Base-by-base conservation (phyloP, 805 yeast species). In the Saitoella complicata region DNA sequence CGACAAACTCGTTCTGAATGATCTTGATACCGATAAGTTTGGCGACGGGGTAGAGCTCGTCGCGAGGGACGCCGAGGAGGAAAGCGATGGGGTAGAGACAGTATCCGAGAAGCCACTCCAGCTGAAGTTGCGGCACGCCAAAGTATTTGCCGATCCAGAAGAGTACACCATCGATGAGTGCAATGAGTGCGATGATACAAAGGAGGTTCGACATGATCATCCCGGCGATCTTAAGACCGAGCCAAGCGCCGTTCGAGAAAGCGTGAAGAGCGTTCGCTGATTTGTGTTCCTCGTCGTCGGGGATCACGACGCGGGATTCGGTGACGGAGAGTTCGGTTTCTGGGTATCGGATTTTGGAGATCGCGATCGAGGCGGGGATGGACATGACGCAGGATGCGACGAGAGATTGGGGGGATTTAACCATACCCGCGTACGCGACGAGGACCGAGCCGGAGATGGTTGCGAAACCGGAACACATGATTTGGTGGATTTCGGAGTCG, bases 321-420 rank as follows among this genome's bases (percentile, higher is more conserved):
- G 79, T 68, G 40, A 74, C 51, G 3, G 80, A 66, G 49, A 64
- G 68, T 49, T 75, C 80, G 4, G 71, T 67, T 53, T 75, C 81
- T 10, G 81, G 81, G 49, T 60, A 63, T 55, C 80, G 67, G 49
- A 75, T 63, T 53, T 75, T 75, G 10, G 79, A 70, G 21, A 74
- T 71, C 3, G 79, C 78, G 47, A 75, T 60, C 6, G 78, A 70
- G 36, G 77, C 77, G 5, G 81, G 81, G 55, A 75, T 74, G 1
- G 80, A 74, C 81, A 75, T 75, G 44, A 76, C 76, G 64, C 81
- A 76, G 31, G 78, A 71, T n/a, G 78, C 70, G 11, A 75, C 73
- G 54, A 76, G 64, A 5, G 78, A 79, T 51, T 73, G 77, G 2
- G 80, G 66, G 51, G 72, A 73, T 51, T 76, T 67, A 33, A 81